Conservation (phyloP, 2,329 filamentous ascomycete genomes). For the Colletotrichum australisinense region DNA sequence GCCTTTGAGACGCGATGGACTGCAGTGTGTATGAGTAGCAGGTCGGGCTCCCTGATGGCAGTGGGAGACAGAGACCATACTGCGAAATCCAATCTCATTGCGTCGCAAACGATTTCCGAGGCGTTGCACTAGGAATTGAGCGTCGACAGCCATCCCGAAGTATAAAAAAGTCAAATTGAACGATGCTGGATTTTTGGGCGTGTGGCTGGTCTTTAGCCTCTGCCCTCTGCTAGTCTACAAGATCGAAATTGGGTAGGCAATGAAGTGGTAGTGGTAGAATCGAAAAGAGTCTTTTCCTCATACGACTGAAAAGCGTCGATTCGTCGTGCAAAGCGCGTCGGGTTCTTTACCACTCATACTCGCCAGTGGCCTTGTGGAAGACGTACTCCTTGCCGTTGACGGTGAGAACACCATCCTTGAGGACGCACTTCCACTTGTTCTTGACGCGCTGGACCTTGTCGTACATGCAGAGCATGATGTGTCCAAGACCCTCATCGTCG, state of each 20-base stretch:
- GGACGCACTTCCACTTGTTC: constrained; percentile 99
- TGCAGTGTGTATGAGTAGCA: not conserved
- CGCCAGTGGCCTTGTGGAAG: constrained; percentile 96
- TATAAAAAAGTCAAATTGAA: not conserved
- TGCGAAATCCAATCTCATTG: constrained; percentile 1
- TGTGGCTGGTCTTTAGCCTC: not conserved
- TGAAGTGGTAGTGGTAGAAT: not conserved
- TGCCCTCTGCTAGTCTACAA: constrained; percentile 3
- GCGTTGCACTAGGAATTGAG: not conserved
- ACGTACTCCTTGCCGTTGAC: constrained; percentile 96
- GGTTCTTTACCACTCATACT: constrained; percentile 89
- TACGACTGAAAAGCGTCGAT: not conserved
- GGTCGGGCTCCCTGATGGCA: not conserved
- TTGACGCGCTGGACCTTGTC: constrained; percentile 99
- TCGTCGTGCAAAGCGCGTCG: too few relatives aligned
- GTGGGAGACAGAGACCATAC: not conserved
- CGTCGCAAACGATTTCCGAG: not conserved
- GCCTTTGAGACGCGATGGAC: too few relatives aligned
- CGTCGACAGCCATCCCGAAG: not conserved
- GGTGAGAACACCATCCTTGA: constrained; percentile 95
- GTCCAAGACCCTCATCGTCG: constrained; percentile 83
- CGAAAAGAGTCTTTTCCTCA: not conserved
- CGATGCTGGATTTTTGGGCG: not conserved
- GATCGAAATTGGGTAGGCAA: not conserved
- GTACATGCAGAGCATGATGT: constrained; percentile 99